These are phyloP conservation scores for Colletotrichum endophyticum DNA, from an alignment of 2,329 filamentous ascomycete genomes.

Conservation along the genomic window DNA sequence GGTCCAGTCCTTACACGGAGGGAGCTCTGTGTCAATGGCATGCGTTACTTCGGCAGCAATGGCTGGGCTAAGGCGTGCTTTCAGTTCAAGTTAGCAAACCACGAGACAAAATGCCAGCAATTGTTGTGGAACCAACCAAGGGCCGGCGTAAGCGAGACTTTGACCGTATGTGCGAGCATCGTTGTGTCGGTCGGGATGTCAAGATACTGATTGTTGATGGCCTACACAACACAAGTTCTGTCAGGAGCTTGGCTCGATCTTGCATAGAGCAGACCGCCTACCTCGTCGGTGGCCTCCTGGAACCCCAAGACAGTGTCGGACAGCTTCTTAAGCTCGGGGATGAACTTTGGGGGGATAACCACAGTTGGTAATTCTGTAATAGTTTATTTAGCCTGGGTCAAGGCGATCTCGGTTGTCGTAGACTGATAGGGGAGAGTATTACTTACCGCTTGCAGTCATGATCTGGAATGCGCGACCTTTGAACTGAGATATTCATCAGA, in stretches of 20 bases:
- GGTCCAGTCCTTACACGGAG: slow-evolving; percentile 43
- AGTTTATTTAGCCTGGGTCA: neutral
- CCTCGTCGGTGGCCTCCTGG: neutral
- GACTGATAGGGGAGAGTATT: too few species aligned
- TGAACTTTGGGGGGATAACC: neutral
- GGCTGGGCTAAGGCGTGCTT: slow-evolving; percentile 38
- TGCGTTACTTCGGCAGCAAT: slow-evolving; percentile 42
- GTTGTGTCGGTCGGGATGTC: neutral
- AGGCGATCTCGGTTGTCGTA: neutral
- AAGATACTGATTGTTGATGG: neutral
- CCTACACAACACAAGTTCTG: neutral
- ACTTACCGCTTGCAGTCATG: neutral
- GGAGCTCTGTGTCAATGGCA: slow-evolving; percentile 37
- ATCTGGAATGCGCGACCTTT: neutral
- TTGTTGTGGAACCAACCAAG: neutral
- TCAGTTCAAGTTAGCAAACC: neutral
- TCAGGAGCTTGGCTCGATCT: neutral
- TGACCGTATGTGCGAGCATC: neutral
- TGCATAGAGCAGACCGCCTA: neutral
- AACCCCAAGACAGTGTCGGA: neutral
- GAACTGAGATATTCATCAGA: neutral
- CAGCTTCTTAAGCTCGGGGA: neutral
- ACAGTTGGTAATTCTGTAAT: neutral
- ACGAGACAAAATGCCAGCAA: neutral
- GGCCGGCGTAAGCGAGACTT: neutral